These are phyloP conservation scores for Psidium friedrichsthalianum DNA, from an alignment of 345 rosid genomes.

Conservation along the genomic window DNA sequence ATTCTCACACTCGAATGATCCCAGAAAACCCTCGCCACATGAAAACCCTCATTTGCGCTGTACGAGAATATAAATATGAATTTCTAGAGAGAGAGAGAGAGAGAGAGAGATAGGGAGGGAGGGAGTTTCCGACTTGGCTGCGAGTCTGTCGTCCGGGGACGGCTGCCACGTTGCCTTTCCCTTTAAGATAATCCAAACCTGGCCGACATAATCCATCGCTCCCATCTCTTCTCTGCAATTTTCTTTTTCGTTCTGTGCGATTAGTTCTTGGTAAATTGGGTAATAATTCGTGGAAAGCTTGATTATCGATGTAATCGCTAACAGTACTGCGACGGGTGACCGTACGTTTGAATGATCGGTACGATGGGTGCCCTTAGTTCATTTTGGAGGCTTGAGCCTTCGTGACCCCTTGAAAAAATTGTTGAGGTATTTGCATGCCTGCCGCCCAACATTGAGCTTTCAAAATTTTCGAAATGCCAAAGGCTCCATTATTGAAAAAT, in stretches of 20 bases:
- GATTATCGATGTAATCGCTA: not conserved
- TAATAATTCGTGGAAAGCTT: not conserved
- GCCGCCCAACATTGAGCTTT: no score
- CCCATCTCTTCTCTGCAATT: not conserved
- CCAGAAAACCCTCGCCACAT: not conserved
- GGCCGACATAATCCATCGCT: constrained; percentile 44
- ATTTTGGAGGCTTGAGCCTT: no score
- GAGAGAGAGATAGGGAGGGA: not conserved
- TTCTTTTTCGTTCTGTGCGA: not conserved
- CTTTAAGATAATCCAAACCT: constrained; percentile 33
- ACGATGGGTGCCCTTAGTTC: no score
- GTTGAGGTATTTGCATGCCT: no score
- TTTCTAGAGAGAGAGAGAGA: not conserved
- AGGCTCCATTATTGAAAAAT: no score
- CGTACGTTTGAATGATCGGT: not conserved
- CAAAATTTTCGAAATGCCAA: no score
- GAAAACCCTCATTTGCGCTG: not conserved
- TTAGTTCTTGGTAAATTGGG: not conserved
- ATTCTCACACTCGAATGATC: not conserved
- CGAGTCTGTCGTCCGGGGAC: constrained; percentile 33
- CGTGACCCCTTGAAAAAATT: no score
- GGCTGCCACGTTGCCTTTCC: constrained; percentile 55
- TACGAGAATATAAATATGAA: not conserved
- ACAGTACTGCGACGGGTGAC: not conserved
- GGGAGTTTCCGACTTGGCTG: constrained; percentile 5